Percentiles rank a stretch among this genome's conserved stretches.
phyloP scores from a whole-genome alignment of 2,329 filamentous ascomycete species.

The Epichloe uncinata region DNA sequence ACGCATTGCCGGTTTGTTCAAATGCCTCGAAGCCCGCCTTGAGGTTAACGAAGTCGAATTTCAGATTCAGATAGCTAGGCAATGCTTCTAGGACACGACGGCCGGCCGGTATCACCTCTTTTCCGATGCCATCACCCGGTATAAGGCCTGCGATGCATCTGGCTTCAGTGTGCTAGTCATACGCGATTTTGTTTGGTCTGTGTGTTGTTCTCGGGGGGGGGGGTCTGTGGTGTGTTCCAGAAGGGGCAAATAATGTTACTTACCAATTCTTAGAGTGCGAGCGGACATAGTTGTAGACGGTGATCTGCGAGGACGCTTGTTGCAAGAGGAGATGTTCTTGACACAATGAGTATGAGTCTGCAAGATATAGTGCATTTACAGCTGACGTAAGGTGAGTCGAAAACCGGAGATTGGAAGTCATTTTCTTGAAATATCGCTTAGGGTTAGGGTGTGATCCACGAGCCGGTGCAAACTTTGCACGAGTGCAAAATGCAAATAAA shows the following conservation, averaged over 20 bases:
- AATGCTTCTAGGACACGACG: slow-evolving; percentile 86
- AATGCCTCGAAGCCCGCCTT: slow-evolving; percentile 91
- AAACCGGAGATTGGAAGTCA: slow-evolving; percentile 11
- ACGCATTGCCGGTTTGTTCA: slow-evolving; percentile 72
- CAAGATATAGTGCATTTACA: background rate
- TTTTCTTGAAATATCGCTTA: background rate
- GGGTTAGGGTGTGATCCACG: no score
- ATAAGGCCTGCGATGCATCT: slow-evolving; percentile 64
- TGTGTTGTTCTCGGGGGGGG: background rate
- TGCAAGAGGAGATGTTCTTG: background rate
- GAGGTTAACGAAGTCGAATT: slow-evolving; percentile 89
- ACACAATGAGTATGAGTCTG: background rate
- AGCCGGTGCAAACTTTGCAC: no score
- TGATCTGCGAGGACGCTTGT: no score
- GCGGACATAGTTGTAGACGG: slow-evolving; percentile 22
- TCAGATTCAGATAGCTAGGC: slow-evolving; percentile 76
- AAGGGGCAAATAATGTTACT: background rate
- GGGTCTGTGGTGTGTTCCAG: background rate
- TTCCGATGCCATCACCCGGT: slow-evolving; percentile 94
- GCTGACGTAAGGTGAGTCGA: slow-evolving; percentile 8
- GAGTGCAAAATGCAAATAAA: no score
- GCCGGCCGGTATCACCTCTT: slow-evolving; percentile 93
- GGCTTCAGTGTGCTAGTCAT: background rate
- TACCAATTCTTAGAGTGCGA: slow-evolving; percentile 30
- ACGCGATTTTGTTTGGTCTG: background rate